Conservation (phyloP, 2,329 filamentous ascomycete species). For the Xylariaceae sp. region DNA sequence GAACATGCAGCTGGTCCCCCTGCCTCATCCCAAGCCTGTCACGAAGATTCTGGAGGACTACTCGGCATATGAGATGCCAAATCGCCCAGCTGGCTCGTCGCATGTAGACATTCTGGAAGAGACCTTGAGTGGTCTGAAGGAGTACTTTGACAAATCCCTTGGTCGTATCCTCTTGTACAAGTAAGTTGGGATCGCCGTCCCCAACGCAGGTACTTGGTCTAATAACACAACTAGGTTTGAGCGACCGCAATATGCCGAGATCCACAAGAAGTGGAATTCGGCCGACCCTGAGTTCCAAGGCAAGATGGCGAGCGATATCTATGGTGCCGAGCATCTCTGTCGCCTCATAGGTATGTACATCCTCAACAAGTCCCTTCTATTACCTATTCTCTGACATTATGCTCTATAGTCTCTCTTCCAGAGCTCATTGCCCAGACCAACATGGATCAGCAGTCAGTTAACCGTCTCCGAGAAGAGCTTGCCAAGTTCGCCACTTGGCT, state of each 20-base stretch:
- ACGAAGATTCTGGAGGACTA: conserved; percentile 80
- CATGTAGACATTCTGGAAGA: conserved; percentile 87
- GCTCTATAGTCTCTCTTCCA: conserved; percentile 71
- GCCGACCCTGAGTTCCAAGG: conserved; percentile 62
- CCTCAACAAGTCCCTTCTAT: background rate
- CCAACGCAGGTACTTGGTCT: no score
- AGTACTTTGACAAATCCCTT: conserved; percentile 91
- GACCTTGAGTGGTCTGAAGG: conserved; percentile 77
- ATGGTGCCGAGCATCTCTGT: conserved; percentile 88
- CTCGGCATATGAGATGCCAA: conserved; percentile 64
- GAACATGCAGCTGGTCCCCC: conserved; percentile 81
- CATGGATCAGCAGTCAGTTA: conserved; percentile 91
- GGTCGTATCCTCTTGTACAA: conserved; percentile 85
- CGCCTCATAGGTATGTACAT: conserved; percentile 74
- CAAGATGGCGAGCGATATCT: conserved; percentile 75
- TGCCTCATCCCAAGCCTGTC: conserved; percentile 76
- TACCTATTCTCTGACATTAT: background rate
- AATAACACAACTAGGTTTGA: conserved; percentile 64
- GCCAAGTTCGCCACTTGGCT: conserved; percentile 85
- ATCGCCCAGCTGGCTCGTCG: conserved; percentile 63
- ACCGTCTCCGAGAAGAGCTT: conserved; percentile 84
- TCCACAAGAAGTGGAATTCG: conserved; percentile 67
- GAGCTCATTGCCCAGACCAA: conserved; percentile 96
- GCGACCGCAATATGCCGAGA: conserved; percentile 78
- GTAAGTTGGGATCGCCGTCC: conserved; percentile 37